Conservation (phyloP, 371 early-diverging fungal genomes). For the Actinomortierella wolfii region DNA sequence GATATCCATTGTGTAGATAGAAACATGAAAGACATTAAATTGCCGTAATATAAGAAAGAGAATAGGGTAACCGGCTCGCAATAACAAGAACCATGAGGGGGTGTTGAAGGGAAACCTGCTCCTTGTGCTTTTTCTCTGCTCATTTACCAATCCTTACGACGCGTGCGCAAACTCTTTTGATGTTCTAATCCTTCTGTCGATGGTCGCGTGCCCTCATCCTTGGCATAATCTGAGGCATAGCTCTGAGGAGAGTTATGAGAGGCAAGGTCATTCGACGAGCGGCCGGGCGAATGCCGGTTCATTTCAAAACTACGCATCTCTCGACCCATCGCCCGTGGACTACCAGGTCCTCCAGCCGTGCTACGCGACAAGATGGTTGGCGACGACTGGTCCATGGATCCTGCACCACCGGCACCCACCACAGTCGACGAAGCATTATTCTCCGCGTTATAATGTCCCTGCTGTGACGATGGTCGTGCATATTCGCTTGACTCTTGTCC, state of each 20-base stretch:
- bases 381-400: neutral
- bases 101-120: too few relatives aligned
- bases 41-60: too few relatives aligned
- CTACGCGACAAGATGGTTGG: neutral
- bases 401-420: neutral
- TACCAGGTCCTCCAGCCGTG: neutral
- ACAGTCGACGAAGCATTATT: constrained; percentile 2
- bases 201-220: too few relatives aligned
- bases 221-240: constrained; percentile 13
- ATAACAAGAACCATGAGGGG: too few relatives aligned
- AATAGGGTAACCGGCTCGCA: too few relatives aligned
- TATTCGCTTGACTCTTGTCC: constrained; percentile 21
- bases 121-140: too few relatives aligned
- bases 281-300: constrained; percentile 26
- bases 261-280: constrained; percentile 24
- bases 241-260: constrained; percentile 5
- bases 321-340: constrained; percentile 11
- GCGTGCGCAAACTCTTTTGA: too few relatives aligned
- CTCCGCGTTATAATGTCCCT: neutral
- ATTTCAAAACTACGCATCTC: constrained; percentile 43
- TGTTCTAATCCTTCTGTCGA: too few relatives aligned
- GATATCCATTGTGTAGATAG: too few relatives aligned
- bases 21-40: too few relatives aligned
- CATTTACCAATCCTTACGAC: too few relatives aligned
- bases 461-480: constrained; percentile 12